These are phyloP conservation scores for Canna indica DNA, from an alignment of 176 grass and related monocot species.

Conservation along the genomic window DNA sequence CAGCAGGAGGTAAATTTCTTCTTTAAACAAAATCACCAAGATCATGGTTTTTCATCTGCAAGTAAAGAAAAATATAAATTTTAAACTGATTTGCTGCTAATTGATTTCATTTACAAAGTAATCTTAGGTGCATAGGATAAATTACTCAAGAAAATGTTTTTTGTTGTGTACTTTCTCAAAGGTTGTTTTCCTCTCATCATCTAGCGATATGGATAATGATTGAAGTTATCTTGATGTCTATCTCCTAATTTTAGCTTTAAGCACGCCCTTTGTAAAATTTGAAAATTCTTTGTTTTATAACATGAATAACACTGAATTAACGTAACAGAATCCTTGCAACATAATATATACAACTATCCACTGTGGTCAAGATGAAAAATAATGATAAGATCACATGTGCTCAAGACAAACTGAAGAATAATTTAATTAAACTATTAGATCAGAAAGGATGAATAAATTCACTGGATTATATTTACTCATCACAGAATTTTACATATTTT, in stretches of 20 bases:
- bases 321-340: neutral
- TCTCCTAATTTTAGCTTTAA: no score
- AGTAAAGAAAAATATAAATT: neutral
- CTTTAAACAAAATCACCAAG: slow-evolving; percentile 22
- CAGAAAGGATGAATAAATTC: neutral
- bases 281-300: no score
- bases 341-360: neutral
- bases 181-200: no score
- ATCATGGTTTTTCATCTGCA: neutral
- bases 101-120: slow-evolving; percentile 26
- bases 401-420: no score
- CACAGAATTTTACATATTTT: neutral
- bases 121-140: neutral
- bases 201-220: no score
- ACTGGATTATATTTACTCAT: no score
- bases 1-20: slow-evolving; percentile 24
- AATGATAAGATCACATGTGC: no score
- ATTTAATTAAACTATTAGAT: neutral
- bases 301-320: no score
- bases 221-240: no score
- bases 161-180: no score
- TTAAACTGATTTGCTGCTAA: neutral
- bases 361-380: no score
- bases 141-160: neutral
- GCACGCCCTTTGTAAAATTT: no score